Conservation (phyloP, 345 rosid genomes). For the Trapa incisa region DNA sequence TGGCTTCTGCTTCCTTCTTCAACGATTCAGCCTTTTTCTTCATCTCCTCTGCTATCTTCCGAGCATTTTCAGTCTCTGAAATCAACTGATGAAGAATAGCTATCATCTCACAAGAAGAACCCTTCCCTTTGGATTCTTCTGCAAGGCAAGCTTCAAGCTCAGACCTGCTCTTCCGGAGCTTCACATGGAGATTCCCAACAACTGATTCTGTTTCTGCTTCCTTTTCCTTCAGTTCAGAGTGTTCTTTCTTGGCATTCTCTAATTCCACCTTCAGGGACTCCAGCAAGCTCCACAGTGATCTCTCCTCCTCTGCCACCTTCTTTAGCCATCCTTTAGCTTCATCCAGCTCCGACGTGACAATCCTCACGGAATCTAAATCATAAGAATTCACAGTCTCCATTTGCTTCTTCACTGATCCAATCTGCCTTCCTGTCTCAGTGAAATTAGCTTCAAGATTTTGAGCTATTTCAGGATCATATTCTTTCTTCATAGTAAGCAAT, state of each 20-base stretch:
- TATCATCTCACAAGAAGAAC: constrained; percentile 70
- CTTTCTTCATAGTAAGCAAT: constrained; percentile 39
- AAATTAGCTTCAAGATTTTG: constrained; percentile 51
- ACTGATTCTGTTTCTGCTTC: constrained; percentile 80
- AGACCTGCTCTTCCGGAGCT: constrained; percentile 59
- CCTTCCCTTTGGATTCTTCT: constrained; percentile 54
- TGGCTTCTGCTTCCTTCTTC: constrained; percentile 53
- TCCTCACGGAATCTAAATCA: constrained; percentile 58
- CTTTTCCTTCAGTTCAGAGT: constrained; percentile 54
- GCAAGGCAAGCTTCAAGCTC: constrained; percentile 60
- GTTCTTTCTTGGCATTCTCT: constrained; percentile 64
- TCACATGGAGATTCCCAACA: constrained; percentile 71
- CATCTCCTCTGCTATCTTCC: constrained; percentile 64
- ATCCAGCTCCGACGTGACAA: constrained; percentile 58
- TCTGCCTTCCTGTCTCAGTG: constrained; percentile 47
- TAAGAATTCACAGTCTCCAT: constrained; percentile 67
- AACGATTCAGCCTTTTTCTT: constrained; percentile 50
- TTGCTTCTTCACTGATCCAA: constrained; percentile 44
- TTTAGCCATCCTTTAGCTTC: constrained; percentile 73
- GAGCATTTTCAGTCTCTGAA: constrained; percentile 57
- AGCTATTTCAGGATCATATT: constrained; percentile 58
- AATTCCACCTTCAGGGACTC: constrained; percentile 63
- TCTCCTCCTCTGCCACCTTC: constrained; percentile 71
- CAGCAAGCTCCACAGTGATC: constrained; percentile 40
- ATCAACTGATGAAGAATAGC: constrained; percentile 61